Conservation (phyloP, 495 filamentous ascomycete genomes). For the Penicillium bovifimosum region DNA sequence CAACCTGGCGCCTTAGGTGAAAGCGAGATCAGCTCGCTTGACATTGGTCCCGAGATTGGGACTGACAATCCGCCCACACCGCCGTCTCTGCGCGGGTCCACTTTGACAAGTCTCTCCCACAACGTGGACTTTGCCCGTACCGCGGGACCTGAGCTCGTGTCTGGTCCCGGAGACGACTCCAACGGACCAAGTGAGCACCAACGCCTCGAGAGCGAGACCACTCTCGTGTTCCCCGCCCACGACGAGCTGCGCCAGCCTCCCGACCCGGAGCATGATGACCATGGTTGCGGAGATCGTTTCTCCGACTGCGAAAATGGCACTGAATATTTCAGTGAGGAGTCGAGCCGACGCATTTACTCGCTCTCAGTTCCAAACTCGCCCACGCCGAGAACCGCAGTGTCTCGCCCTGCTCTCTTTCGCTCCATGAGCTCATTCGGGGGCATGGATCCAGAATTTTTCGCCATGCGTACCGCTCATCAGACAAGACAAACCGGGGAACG, state of each 20-base stretch:
- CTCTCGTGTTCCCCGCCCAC: not conserved
- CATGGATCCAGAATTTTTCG: not conserved
- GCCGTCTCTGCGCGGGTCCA: too few species aligned
- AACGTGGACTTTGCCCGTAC: not conserved
- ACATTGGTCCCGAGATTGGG: conserved; percentile 20
- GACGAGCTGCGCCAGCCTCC: not conserved
- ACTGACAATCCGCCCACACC: too few species aligned
- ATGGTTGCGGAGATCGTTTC: not conserved
- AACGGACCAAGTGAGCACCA: not conserved
- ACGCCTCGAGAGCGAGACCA: not conserved
- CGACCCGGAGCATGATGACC: not conserved
- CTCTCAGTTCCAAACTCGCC: conserved; percentile 1
- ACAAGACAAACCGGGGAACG: not conserved
- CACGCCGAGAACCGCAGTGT: not conserved
- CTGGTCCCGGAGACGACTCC: not conserved
- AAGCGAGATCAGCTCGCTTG: conserved; percentile 29
- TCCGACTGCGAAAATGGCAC: not conserved
- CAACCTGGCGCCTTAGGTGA: conserved; percentile 8
- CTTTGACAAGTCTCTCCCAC: not conserved
- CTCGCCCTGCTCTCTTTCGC: not conserved
- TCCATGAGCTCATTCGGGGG: not conserved
- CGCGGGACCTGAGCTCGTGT: not conserved
- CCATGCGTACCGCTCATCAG: not conserved
- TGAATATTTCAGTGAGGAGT: not conserved
- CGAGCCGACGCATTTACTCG: not conserved